Base-by-base conservation (phyloP, 2,329 filamentous ascomycete species). In the Neofusicoccum umdonicola region DNA sequence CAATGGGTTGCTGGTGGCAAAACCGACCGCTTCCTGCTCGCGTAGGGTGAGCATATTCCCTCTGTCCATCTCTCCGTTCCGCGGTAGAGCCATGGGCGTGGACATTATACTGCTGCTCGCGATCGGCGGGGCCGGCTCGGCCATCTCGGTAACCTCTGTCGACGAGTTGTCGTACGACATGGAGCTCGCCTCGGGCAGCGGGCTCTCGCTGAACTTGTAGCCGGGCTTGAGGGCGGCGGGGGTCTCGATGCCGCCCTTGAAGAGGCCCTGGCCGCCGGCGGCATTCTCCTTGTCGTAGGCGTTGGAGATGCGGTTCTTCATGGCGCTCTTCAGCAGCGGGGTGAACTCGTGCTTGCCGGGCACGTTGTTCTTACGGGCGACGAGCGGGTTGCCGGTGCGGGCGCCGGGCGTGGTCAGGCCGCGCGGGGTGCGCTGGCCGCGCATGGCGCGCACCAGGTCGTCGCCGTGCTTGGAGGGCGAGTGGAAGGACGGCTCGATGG, bases 11-110 rank as follows among this genome's bases (percentile, higher is more conserved):
- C 41, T 47, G 27, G 15, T 4, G 15, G 15, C 39, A 19, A 44
- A 11, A 76, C 81, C 66, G 72, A 95, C 90, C 70, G 92, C 93
- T 78, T 98, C 95, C 77, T 99, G 95, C 74, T 99, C 95, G 67
- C 93, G 89, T 65, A 99, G 79, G 1, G 95, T 97, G 70, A 97
- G 84, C 73, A 96, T 90, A 71, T 97, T 97, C 19, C 93, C 93
- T 70, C 95, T 90, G 67, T 93, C 89, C 42, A 96, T 78, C 4
- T 88, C 89, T 51, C 84, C 86, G 61, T 83, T 83, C 66, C 89
- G 85, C 5, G 88, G 85, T 39, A 92, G 80, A 65, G 89, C 83
- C 71, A 96, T 81, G 0, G 95, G 95, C 4, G 95, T 97, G 67
- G 91, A 92, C 68, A 91, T 88, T 45, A 78, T 73, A 76, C 93